Conservation (phyloP, 2,329 filamentous ascomycete species). For the Zymoseptoria brevis region DNA sequence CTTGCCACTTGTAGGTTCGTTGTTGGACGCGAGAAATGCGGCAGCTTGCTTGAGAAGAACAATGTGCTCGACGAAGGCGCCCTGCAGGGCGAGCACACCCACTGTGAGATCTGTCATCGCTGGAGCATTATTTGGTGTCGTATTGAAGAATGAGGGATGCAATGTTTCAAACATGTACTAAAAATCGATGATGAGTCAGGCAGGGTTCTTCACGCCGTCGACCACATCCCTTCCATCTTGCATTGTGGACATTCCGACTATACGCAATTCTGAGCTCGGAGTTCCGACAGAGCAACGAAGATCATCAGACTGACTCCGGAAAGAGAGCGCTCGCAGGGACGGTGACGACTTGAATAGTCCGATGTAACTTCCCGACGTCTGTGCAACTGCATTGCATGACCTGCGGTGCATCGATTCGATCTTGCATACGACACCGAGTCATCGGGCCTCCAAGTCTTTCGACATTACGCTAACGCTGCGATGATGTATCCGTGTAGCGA, state of each 20-base stretch:
- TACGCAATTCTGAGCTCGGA: no score
- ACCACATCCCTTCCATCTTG: background rate
- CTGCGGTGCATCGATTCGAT: background rate
- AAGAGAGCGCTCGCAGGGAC: background rate
- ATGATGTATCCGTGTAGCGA: background rate
- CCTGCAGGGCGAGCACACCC: constrained; percentile 71
- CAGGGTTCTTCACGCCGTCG: background rate
- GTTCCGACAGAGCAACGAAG: background rate
- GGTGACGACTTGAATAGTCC: background rate
- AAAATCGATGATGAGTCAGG: background rate
- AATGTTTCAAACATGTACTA: background rate
- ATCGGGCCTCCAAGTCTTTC: no score
- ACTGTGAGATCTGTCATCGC: constrained; percentile 39
- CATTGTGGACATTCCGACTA: background rate
- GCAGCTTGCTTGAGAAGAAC: constrained; percentile 64
- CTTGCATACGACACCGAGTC: background rate
- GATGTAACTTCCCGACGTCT: background rate
- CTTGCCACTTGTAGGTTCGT: background rate
- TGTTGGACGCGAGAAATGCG: constrained; percentile 33
- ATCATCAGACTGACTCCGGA: background rate
- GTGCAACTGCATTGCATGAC: background rate
- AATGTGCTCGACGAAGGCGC: constrained; percentile 85
- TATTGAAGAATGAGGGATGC: background rate
- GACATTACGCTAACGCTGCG: no score
- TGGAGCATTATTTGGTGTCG: constrained; percentile 1